Conservation (phyloP, 176 grass and related monocot genomes). For the Lolium multiflorum region DNA sequence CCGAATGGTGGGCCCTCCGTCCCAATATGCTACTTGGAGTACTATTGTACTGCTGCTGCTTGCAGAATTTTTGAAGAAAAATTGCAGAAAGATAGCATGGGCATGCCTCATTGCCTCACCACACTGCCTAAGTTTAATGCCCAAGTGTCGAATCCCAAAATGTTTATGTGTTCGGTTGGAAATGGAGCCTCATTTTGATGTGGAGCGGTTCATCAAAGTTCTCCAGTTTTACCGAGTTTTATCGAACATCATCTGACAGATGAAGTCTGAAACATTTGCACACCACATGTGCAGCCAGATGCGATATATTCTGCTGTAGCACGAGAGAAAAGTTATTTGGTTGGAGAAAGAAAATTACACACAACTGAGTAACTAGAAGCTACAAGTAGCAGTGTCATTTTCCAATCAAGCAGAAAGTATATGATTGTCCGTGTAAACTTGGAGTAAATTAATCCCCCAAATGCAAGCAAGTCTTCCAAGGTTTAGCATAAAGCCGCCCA, state of each 20-base stretch:
- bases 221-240: no score
- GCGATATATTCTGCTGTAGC: neutral
- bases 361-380: neutral
- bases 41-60: no score
- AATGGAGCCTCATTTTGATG: no score
- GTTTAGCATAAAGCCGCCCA: constrained; percentile 27
- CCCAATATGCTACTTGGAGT: no score
- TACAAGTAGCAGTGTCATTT: neutral
- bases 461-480: constrained; percentile 22
- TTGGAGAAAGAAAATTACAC: neutral
- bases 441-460: neutral
- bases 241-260: neutral
- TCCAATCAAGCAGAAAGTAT: neutral
- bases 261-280: neutral
- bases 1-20: no score
- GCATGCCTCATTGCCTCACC: no score
- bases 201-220: no score
- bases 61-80: no score
- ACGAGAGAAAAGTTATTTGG: neutral
- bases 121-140: no score
- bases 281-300: neutral
- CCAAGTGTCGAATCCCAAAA: no score
- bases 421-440: neutral
- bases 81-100: no score
- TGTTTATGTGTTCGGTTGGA: no score